A percentile compares a stretch with the other conserved stretches of the same genome.
Conservation (phyloP, 768 basidiomycete species). For the Grammothele lineata region DNA sequence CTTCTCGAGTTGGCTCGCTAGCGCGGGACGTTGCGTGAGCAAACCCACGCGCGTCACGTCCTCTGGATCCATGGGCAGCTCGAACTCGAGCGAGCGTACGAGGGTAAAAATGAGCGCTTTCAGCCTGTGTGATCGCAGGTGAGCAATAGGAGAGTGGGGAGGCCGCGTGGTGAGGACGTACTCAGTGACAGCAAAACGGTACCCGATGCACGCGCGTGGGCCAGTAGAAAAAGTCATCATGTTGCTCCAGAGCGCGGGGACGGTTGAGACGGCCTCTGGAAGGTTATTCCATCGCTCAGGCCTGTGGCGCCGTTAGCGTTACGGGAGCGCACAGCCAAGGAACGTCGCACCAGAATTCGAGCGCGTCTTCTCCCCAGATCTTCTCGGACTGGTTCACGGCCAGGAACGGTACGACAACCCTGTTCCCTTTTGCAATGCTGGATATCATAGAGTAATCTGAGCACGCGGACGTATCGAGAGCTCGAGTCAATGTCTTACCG, state of each 20-base stretch:
- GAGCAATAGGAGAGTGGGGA: background rate
- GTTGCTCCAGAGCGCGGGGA: constrained; percentile 62
- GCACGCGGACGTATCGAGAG: too few species aligned
- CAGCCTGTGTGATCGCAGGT: constrained; percentile 12
- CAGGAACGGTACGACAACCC: constrained; percentile 45
- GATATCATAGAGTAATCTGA: constrained; percentile 15
- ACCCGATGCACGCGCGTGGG: constrained; percentile 61
- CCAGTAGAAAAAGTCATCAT: constrained; percentile 61
- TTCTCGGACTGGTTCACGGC: constrained; percentile 45
- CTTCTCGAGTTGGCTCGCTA: constrained; percentile 12
- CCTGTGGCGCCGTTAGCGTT: constrained; percentile 36
- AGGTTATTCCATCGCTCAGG: constrained; percentile 57
- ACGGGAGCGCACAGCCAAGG: background rate
- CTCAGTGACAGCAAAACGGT: constrained; percentile 59
- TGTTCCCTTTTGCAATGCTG: constrained; percentile 23
- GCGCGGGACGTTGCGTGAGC: constrained; percentile 20
- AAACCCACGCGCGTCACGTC: constrained; percentile 15
- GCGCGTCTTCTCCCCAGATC: constrained; percentile 61
- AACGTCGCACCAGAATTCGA: constrained; percentile 47
- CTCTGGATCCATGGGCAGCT: constrained; percentile 22
- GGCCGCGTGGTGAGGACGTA: constrained; percentile 26
- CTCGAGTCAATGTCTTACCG: constrained; percentile 25
- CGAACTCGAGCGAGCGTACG: constrained; percentile 26
- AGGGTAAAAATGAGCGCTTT: constrained; percentile 30
- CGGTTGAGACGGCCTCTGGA: constrained; percentile 37